These are phyloP conservation scores for Xylaria sp. DNA, from an alignment of 2,329 filamentous ascomycete genomes.

Conservation along the genomic window DNA sequence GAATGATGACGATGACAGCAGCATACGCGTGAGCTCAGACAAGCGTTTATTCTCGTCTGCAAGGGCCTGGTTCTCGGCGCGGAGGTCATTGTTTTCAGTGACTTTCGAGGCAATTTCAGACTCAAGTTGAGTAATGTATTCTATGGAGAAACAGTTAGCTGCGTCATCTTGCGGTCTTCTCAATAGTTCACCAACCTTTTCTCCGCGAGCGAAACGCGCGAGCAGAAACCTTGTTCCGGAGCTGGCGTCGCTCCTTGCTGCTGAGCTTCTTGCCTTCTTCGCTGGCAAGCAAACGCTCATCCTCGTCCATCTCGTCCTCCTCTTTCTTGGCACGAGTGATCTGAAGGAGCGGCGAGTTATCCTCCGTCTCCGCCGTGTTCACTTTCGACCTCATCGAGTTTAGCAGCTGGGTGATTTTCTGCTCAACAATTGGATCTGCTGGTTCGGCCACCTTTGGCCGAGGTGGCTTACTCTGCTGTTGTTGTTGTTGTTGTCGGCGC, in stretches of 20 bases:
- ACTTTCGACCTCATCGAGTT: constrained; percentile 89
- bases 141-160: constrained; percentile 69
- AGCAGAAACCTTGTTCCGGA: constrained; percentile 99
- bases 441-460: constrained; percentile 64
- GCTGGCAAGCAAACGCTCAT: constrained; percentile 74
- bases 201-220: constrained; percentile 96
- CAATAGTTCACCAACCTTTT: constrained; percentile 76
- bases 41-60: constrained; percentile 87
- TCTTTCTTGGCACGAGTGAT: constrained; percentile 86
- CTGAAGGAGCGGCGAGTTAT: constrained; percentile 67
- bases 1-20: constrained; percentile 83
- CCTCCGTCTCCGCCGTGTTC: constrained; percentile 63
- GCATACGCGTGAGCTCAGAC: constrained; percentile 81
- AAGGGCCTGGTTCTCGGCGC: constrained; percentile 82
- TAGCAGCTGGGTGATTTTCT: constrained; percentile 92
- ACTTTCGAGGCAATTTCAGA: constrained; percentile 85
- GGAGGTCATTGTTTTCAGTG: constrained; percentile 84
- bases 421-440: constrained; percentile 80
- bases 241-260: constrained; percentile 94
- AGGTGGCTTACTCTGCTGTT: constrained; percentile 49
- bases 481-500: constrained; percentile 52
- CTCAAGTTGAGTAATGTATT: constrained; percentile 97
- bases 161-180: constrained; percentile 9
- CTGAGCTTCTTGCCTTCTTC: constrained; percentile 99
- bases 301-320: constrained; percentile 98